These are phyloP conservation scores for Glarea lozoyensis DNA, from an alignment of 495 filamentous ascomycete species.

Conservation along the genomic window DNA sequence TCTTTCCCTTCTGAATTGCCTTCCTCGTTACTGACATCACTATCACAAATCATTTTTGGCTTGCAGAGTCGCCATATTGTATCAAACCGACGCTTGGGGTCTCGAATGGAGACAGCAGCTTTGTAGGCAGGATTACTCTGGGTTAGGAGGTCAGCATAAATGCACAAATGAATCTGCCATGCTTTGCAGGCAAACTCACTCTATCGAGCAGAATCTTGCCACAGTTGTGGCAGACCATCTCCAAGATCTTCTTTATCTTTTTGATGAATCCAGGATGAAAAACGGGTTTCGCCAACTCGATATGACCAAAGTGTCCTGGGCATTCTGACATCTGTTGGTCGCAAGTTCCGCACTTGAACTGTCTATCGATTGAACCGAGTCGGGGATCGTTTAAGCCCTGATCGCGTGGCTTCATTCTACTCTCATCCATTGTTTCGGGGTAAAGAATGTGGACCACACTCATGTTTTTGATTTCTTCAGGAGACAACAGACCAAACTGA, in stretches of 20 bases:
- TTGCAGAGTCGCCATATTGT: conserved; percentile 84
- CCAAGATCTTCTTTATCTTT: conserved; percentile 95
- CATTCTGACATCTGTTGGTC: conserved; percentile 90
- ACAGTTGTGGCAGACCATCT: conserved; percentile 97
- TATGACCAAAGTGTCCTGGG: conserved; percentile 95
- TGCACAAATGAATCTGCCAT: conserved; percentile 34
- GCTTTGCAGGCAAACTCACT: conserved; percentile 57
- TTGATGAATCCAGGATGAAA: conserved; percentile 94
- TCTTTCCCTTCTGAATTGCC: conserved; percentile 40
- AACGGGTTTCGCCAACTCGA: conserved; percentile 89
- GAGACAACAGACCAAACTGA: conserved; percentile 92
- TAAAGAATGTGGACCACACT: conserved; percentile 89
- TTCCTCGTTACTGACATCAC: conserved; percentile 53
- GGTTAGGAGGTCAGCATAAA: conserved; percentile 53
- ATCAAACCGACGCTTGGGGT: conserved; percentile 90
- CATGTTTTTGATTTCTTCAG: conserved; percentile 97
- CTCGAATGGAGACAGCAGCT: conserved; percentile 71
- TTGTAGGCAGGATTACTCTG: conserved; percentile 78
- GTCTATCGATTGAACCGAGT: conserved; percentile 88
- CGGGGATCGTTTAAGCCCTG: conserved; percentile 88
- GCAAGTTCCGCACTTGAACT: conserved; percentile 90
- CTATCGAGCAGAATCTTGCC: conserved; percentile 88
- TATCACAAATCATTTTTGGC: conserved; percentile 72
- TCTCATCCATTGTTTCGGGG: conserved; percentile 98
- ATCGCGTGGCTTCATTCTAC: conserved; percentile 74